Base-by-base conservation (phyloP, 1,139 yeast genomes). In the Magnusiomyces ingens region DNA sequence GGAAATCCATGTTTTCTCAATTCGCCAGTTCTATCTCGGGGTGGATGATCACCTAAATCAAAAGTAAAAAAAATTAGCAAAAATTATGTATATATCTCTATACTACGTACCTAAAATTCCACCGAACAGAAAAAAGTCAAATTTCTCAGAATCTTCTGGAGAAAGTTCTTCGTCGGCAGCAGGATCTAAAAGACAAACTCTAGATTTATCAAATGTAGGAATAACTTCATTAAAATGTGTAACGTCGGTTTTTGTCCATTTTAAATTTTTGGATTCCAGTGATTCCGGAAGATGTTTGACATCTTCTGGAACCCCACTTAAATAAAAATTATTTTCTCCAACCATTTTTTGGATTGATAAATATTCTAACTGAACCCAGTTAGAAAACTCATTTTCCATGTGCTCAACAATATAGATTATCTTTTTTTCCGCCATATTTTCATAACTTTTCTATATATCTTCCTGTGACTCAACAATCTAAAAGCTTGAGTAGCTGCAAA, bases 381-480 rank as follows among this genome's bases (percentile, higher is more conserved):
- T 94, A 61, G 96, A 88, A 76, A 93, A 89, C 1, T 96, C 97
- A 58, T 84, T 87, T 70, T 93, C 99, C 97, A 93, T 90, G 68
- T 93, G 99, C 71, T 93, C 99, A 55, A 93, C 89, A 53, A 93
- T 81, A 75, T 89, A 91, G 70, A 87, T 89, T 38, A 48, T 50
- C 95, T 88, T 87, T 13, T 42, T 43, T 18, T 40, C 43, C 22
- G 44, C 10, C 43, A 40, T 40, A 12, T 2, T 40, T 26, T 26
- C n/a, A n/a, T n/a, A n/a, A n/a, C n/a, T 26, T 26, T 26, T 26
- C 32, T 26, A 5, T 26, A n/a, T n/a, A n/a, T n/a, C n/a, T n/a
- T n/a, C n/a, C n/a, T n/a, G n/a, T n/a, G n/a, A n/a, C n/a, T n/a
- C n/a, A n/a, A n/a, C n/a, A n/a, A n/a, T n/a, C n/a, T n/a, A n/a